Evolutionary conservation across 192 early-diverging fungal genomes (phyloP), one percentile per base, ranked within the genome.

Genomic region (Coemansia sp.): DNA sequence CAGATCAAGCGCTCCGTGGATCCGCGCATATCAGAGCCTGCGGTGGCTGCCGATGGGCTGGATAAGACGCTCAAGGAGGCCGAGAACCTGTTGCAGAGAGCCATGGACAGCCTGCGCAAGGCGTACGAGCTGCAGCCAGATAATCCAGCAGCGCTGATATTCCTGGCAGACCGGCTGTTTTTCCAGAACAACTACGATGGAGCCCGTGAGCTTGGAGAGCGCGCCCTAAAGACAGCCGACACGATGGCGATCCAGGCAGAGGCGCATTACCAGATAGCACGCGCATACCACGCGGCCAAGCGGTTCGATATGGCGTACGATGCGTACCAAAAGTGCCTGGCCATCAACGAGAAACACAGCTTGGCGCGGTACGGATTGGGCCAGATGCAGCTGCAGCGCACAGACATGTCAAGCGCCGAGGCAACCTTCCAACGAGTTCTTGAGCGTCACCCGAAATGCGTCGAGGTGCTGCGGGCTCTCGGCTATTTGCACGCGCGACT

Each of bases 361-460:
- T 41, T 89, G 62, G 87, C 89, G 18, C 90, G 88, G 67, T 96
- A 89, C 72, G 90, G 90, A 4, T 70, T 94, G 46, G 93, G 91
- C 2, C 90, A 95, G 73, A 88, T 91, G 74, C 82, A 88, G 40
- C 71, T 94, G 10, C 78, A 82, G 51, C 77, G 75, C 46, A 63
- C 66, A 0, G 70, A 83, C 61, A 74, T 74, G 68, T 68, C 77
- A 12, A 69, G 74, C 37, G 82, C 80, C 40, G 73, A 83, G 59
- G 77, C 69, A 0, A 80, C 81, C 13, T 88, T 88, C 66, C 85
- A 89, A 65, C 84, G 84, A 26, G 79, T 91, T 37, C 80, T 87
- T 7, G 78, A 82, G 59, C 73, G 74, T 48, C 84, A 88, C 46
- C 87, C 90, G 21, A 63, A 80, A n/a, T 90, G 86, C 74, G 85